Base-by-base conservation (phyloP, 2,329 filamentous ascomycete species). In the Sporothrix dimorphospora region DNA sequence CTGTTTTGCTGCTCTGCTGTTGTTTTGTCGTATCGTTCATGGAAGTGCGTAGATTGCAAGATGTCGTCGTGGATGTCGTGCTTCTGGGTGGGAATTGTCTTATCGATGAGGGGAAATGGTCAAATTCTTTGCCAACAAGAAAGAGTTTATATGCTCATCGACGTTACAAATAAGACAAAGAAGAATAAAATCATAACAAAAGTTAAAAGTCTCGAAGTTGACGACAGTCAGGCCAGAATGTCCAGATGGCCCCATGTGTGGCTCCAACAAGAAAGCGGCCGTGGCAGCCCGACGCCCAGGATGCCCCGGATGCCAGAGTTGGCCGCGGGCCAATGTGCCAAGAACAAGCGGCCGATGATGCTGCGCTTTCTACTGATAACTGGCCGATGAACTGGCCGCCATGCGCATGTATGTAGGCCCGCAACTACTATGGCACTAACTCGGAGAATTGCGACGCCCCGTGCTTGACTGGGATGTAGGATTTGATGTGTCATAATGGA, bases 271-370 rank as follows among this genome's bases (percentile, higher is more conserved):
- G 49, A 53, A 53, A 27, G 51, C 51, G 51, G 51, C 51, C 51
- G 12, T 53, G 51, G 51, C 51, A 27, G 51, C 51, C 51, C 51
- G 51, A 53, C n/a, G 51, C 51, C 51, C 51, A 27, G 51, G 51
- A 53, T 53, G 7, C 9, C 19, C 51, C 21, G 21, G 24, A 21
- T 11, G 8, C 49, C 6, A 12, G 5, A 53, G 21, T 53, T 53
- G 51, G 51, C 51, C 51, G 51, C 51, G 51, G 51, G 51, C 51
- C 51, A 53, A 53, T 5, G 3, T n/a, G n/a, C 49, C 19, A 53
- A 47, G 45, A 14, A 14, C 45, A 19, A 19, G 21, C 51, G 51
- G 51, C 21, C 51, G 51, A 53, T 53, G 27, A 53, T 12, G 51
- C 9, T 9, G 7, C 6, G 14, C 21, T 1, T 8, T 8, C 30